Evolutionary conservation across 2,329 filamentous ascomycete species (phyloP).

Genomic region (Hypoxylon rubiginosum): DNA sequence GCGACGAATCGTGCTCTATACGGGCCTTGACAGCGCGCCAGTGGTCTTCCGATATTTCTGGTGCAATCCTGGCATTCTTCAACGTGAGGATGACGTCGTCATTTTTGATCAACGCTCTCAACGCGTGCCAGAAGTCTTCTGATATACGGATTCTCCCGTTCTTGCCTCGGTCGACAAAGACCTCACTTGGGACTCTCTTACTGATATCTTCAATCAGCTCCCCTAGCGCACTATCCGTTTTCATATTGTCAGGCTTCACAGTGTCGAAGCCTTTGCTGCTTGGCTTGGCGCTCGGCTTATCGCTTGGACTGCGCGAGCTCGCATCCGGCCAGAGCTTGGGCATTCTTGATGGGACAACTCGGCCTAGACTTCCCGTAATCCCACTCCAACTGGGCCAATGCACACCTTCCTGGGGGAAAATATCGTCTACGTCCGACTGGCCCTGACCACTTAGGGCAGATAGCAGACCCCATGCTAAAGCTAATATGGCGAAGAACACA

Average conservation of each 20-base stretch:
- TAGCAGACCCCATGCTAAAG: constrained; percentile 13
- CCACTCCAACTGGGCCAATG: constrained; percentile 9
- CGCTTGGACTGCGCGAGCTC: no score
- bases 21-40: constrained; percentile 62
- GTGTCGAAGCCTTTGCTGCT: neutral
- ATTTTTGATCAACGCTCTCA: constrained; percentile 67
- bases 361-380: constrained; percentile 1
- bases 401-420: neutral
- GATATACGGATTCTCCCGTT: constrained; percentile 68
- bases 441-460: neutral
- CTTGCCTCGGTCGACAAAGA: constrained; percentile 67
- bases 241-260: neutral
- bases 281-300: no score
- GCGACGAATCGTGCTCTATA: constrained; percentile 54
- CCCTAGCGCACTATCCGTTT: neutral
- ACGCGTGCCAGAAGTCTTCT: constrained; percentile 74
- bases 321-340: neutral
- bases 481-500: constrained; percentile 20
- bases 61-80: constrained; percentile 55
- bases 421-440: neutral
- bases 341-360: constrained; percentile 9
- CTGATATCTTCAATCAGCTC: constrained; percentile 57
- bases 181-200: constrained; percentile 65
- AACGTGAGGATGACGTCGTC: constrained; percentile 64
- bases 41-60: constrained; percentile 60